Percentiles rank a stretch among this genome's conserved stretches.
phyloP scores from a whole-genome alignment of 2,329 filamentous ascomycete species.

The Colletotrichum kahawae region DNA sequence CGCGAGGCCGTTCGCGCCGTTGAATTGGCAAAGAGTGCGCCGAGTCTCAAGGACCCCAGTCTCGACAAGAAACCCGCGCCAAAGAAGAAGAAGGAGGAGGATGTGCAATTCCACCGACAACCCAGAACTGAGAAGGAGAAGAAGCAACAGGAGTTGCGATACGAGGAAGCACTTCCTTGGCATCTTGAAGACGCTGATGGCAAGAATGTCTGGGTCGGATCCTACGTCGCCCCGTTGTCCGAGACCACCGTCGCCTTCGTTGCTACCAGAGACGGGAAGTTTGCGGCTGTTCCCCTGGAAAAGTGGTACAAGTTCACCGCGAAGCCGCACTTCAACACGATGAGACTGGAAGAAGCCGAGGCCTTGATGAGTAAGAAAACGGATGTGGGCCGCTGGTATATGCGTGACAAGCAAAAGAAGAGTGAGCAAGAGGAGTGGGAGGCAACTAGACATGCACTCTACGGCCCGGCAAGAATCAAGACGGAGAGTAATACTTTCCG shows the following conservation, averaged over 20 bases:
- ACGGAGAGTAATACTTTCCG: slow-evolving; percentile 70
- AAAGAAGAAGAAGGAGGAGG: slow-evolving; percentile 81
- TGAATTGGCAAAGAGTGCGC: slow-evolving; percentile 92
- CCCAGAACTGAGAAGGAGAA: slow-evolving; percentile 80
- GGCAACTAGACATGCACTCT: slow-evolving; percentile 57
- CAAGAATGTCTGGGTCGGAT: slow-evolving; percentile 92
- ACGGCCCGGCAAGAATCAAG: slow-evolving; percentile 66
- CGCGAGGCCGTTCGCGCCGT: slow-evolving; percentile 85
- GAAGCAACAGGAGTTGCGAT: slow-evolving; percentile 76
- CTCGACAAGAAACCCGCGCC: slow-evolving; percentile 64
- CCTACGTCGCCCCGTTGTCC: slow-evolving; percentile 87
- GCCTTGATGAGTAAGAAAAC: slow-evolving; percentile 80
- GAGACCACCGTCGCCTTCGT: slow-evolving; percentile 83
- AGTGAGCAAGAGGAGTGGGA: slow-evolving; percentile 63
- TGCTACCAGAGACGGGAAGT: slow-evolving; percentile 66
- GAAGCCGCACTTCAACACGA: slow-evolving; percentile 78
- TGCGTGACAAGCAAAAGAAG: slow-evolving; percentile 69
- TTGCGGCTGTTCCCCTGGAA: slow-evolving; percentile 89
- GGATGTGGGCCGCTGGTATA: slow-evolving; percentile 80
- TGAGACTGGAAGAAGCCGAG: slow-evolving; percentile 86
- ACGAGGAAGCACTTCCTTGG: slow-evolving; percentile 96
- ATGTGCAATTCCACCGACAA: slow-evolving; percentile 81
- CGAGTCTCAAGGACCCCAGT: slow-evolving; percentile 67
- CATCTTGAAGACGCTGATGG: slow-evolving; percentile 96
- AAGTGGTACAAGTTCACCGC: slow-evolving; percentile 92